Conservation (phyloP, 1,139 yeast species). For the Zygotorulaspora mrakii region DNA sequence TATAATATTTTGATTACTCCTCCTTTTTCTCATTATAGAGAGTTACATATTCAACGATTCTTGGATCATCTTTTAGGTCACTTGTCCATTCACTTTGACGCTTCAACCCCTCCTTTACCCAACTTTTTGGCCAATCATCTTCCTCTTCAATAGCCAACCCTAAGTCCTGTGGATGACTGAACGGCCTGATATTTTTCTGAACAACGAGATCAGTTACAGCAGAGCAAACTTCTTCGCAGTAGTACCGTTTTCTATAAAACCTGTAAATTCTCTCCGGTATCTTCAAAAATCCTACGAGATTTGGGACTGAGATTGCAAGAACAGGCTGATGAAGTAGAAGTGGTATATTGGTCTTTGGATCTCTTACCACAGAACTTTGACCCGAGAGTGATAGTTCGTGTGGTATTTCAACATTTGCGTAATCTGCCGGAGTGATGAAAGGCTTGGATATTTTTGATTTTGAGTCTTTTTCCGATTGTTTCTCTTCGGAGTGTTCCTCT, state of each 20-base stretch:
- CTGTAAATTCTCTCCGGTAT: conserved; percentile 75
- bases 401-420: conserved; percentile 52
- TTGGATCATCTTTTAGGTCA: conserved; percentile 64
- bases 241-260: conserved; percentile 66
- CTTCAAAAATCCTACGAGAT: conserved; percentile 70
- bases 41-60: conserved; percentile 42
- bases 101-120: conserved; percentile 71
- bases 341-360: conserved; percentile 45
- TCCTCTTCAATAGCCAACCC: conserved; percentile 67
- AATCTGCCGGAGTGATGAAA: conserved; percentile 56
- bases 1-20: conserved; percentile 3
- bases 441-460: conserved; percentile 53
- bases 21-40: conserved; percentile 10
- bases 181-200: conserved; percentile 53
- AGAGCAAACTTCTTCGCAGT: conserved; percentile 69
- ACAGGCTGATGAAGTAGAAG: conserved; percentile 71
- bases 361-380: conserved; percentile 29
- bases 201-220: conserved; percentile 56
- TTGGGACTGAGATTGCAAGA: conserved; percentile 68
- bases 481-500: no score
- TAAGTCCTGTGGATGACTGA: conserved; percentile 49
- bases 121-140: conserved; percentile 81
- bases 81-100: conserved; percentile 86
- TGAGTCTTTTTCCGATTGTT: conserved; percentile 34
- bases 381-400: conserved; percentile 48